Percentiles rank a stretch among this genome's conserved stretches.
These are phyloP conservation scores for Cunninghamia lanceolata DNA, from an alignment of 75 land plant genomes.

Conservation along the genomic window DNA sequence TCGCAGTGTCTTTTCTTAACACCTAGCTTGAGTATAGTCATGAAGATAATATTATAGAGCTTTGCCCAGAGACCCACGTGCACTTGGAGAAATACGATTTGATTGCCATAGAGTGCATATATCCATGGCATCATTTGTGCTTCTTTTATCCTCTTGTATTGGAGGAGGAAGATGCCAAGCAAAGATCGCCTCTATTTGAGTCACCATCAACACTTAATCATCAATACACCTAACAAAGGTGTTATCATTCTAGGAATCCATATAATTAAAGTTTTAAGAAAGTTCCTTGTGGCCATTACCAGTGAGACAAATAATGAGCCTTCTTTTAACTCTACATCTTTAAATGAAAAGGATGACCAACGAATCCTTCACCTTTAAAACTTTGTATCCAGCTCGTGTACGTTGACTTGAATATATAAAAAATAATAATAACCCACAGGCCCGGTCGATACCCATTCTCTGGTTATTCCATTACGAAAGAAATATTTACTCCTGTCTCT, in stretches of 20 bases:
- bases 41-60: background rate
- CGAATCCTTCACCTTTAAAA: background rate
- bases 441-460: background rate
- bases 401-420: background rate
- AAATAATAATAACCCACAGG: background rate
- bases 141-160: background rate
- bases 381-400: background rate
- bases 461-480: background rate
- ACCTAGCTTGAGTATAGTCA: background rate
- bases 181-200: background rate
- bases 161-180: background rate
- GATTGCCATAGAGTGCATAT: background rate
- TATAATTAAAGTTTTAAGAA: background rate
- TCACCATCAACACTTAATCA: background rate
- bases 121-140: background rate
- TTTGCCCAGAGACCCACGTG: background rate
- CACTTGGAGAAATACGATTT: background rate
- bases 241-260: background rate
- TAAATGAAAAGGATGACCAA: background rate
- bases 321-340: background rate
- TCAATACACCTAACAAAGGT: background rate
- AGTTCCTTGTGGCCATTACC: background rate
- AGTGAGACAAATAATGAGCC: background rate
- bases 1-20: background rate
- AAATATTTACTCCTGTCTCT: background rate